Evolutionary conservation across 2,329 filamentous ascomycete species (phyloP).

Genomic region (Cladosporium sp.): DNA sequence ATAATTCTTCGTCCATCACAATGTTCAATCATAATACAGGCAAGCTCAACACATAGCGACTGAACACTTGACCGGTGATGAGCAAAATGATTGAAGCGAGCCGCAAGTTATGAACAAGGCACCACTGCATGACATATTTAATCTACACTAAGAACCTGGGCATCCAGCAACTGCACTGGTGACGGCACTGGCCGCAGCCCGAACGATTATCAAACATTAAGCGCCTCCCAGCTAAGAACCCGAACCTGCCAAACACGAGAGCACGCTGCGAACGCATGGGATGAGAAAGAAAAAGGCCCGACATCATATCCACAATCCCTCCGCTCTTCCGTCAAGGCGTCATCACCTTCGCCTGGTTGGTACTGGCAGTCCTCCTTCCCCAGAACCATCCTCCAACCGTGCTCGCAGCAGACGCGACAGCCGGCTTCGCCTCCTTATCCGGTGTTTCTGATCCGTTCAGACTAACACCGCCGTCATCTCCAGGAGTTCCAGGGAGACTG

Average conservation of each 20-base stretch:
- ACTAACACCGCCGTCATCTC: conserved; percentile 5
- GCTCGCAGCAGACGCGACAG: conserved; percentile 4
- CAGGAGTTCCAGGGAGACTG: conserved; percentile 4
- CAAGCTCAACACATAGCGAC: too few relatives aligned
- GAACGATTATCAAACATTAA: neutral
- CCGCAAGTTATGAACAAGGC: too few relatives aligned
- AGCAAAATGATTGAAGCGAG: too few relatives aligned
- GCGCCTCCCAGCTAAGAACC: neutral
- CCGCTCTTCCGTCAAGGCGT: conserved; percentile 1
- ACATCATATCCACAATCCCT: neutral
- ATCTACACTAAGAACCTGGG: too few relatives aligned
- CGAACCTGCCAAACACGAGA: neutral
- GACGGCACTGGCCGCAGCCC: too few relatives aligned
- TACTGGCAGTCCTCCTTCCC: conserved; percentile 26
- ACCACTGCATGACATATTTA: too few relatives aligned
- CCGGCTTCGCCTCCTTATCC: conserved; percentile 15
- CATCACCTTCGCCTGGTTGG: conserved; percentile 8
- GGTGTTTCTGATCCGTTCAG: conserved; percentile 9
- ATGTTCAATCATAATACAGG: too few relatives aligned
- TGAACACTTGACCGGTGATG: too few relatives aligned
- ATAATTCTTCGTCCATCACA: too few relatives aligned
- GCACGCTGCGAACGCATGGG: conserved; percentile 7
- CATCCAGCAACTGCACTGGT: too few relatives aligned
- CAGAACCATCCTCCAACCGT: conserved; percentile 28
- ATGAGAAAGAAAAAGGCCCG: neutral